phyloP scores from a whole-genome alignment of 2,329 filamentous ascomycete species.

The Diaporthe caulivora region DNA sequence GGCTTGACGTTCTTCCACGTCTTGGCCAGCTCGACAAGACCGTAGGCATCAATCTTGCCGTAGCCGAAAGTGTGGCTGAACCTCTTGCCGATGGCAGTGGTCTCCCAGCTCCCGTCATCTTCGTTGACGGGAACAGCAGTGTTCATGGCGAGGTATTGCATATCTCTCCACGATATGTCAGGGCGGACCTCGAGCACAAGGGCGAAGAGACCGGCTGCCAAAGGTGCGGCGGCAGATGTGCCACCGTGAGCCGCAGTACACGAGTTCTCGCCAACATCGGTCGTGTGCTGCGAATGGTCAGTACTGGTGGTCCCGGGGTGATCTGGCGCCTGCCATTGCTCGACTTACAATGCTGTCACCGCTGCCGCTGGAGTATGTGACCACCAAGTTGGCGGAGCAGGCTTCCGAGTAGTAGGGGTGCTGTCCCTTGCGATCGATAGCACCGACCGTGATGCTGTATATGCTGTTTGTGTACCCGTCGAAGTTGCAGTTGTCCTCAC shows the following conservation, averaged over 20 bases:
- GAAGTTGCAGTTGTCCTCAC: constrained; percentile 98
- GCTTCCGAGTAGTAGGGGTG: constrained; percentile 97
- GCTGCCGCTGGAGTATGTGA: constrained; percentile 94
- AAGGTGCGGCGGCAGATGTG: constrained; percentile 93
- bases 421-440: constrained; percentile 86
- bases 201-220: constrained; percentile 93
- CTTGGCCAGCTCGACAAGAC: constrained; percentile 87
- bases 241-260: constrained; percentile 91
- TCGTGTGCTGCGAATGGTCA: constrained; percentile 75
- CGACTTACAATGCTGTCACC: constrained; percentile 80
- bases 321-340: background rate
- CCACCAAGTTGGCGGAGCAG: constrained; percentile 94
- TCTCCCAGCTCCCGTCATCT: constrained; percentile 81
- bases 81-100: constrained; percentile 82
- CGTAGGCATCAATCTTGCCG: constrained; percentile 91
- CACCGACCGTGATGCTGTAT: constrained; percentile 97
- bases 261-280: constrained; percentile 85
- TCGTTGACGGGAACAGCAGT: constrained; percentile 85
- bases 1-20: constrained; percentile 91
- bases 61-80: constrained; percentile 97
- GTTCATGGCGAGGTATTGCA: constrained; percentile 90
- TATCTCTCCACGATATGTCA: constrained; percentile 91
- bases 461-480: constrained; percentile 99
- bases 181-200: constrained; percentile 87
- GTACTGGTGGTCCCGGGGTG: background rate